Percentiles rank a stretch among this genome's conserved stretches.
phyloP scores from a whole-genome alignment of 495 filamentous ascomycete species.

The Xylaria intraflava region DNA sequence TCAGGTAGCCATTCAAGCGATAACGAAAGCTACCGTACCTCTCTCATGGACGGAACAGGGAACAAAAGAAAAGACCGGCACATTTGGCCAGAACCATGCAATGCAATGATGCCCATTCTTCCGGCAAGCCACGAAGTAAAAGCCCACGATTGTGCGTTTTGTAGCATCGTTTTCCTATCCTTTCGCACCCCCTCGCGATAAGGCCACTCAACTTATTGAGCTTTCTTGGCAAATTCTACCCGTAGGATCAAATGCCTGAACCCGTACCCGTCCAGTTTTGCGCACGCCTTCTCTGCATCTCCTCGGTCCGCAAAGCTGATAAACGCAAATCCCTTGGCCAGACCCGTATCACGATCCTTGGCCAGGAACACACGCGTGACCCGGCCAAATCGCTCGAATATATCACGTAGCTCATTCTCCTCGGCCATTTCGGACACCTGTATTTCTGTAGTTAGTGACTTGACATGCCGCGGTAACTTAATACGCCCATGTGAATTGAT shows the following conservation, averaged over 20 bases:
- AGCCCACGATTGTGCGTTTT: neutral
- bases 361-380: conserved; percentile 96
- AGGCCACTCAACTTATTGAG: conserved; percentile 28
- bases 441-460: conserved; percentile 13
- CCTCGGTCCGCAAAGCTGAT: conserved; percentile 86
- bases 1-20: no score
- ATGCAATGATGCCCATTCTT: neutral
- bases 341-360: conserved; percentile 88
- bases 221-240: conserved; percentile 87
- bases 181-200: neutral
- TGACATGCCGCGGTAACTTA: no score
- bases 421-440: conserved; percentile 96
- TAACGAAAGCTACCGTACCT: no score
- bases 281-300: conserved; percentile 86
- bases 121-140: neutral
- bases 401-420: conserved; percentile 86
- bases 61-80: neutral
- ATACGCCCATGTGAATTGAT: no score
- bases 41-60: neutral
- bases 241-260: conserved; percentile 85
- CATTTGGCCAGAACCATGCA: neutral
- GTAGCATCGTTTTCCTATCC: conserved; percentile 1
- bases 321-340: conserved; percentile 97
- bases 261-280: conserved; percentile 96
- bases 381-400: conserved; percentile 95